phyloP scores from a whole-genome alignment of 1,284 basidiomycete species.

The Cutaneotrichosporon spelunceum region DNA sequence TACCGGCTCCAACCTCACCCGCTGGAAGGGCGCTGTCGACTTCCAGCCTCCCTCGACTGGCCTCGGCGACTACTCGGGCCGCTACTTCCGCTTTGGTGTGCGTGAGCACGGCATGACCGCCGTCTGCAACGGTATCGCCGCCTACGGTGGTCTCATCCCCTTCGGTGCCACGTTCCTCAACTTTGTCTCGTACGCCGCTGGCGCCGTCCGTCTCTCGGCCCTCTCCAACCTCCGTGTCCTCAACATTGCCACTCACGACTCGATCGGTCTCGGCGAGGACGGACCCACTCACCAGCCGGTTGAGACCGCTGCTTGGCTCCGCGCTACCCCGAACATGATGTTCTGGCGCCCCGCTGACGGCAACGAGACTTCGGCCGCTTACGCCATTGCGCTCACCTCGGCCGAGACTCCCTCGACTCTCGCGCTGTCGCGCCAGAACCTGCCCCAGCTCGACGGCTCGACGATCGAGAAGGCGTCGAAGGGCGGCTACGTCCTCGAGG shows the following conservation, averaged over 20 bases:
- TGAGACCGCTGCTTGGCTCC: constrained; percentile 81
- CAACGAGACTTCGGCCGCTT: constrained; percentile 88
- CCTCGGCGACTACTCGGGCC: constrained; percentile 78
- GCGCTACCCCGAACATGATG: constrained; percentile 82
- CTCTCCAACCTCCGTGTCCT: constrained; percentile 81
- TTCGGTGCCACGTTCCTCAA: constrained; percentile 90
- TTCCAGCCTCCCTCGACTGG: constrained; percentile 87
- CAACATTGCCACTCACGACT: constrained; percentile 73
- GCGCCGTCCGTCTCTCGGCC: constrained; percentile 86
- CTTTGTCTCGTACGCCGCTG: constrained; percentile 89
- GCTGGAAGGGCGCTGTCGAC: constrained; percentile 71
- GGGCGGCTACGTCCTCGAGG: constrained; percentile 86
- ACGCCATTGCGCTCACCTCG: constrained; percentile 72
- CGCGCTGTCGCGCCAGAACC: constrained; percentile 52
- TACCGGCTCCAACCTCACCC: constrained; percentile 87
- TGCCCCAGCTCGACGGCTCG: constrained; percentile 86
- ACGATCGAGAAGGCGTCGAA: constrained; percentile 77
- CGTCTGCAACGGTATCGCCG: constrained; percentile 82
- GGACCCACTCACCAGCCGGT: constrained; percentile 83
- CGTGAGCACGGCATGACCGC: constrained; percentile 97
- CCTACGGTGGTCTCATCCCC: constrained; percentile 77
- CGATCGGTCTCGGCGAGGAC: constrained; percentile 86
- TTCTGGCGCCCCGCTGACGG: constrained; percentile 93
- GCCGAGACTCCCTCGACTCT: constrained; percentile 68
- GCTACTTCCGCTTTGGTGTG: constrained; percentile 93